These are phyloP conservation scores for Elsinoe batatas DNA, from an alignment of 2,329 filamentous ascomycete species.

Conservation along the genomic window DNA sequence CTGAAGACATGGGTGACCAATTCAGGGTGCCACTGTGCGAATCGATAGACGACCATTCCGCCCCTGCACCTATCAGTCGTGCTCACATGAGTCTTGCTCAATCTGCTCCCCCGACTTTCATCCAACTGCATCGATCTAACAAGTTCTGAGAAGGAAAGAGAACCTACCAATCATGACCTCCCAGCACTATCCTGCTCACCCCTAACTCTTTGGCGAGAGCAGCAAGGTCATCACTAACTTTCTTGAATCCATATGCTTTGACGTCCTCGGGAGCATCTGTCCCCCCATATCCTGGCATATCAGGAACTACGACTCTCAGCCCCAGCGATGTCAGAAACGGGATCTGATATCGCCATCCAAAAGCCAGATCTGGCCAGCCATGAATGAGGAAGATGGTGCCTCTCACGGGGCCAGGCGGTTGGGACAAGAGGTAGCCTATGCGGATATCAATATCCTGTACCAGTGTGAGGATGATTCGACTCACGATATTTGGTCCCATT, in stretches of 20 bases:
- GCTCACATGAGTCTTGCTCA: neutral
- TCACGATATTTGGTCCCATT: slow-evolving; percentile 11
- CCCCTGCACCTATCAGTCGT: slow-evolving; percentile 43
- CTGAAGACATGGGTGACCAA: slow-evolving; percentile 67
- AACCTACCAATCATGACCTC: slow-evolving; percentile 73
- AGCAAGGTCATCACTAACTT: slow-evolving; percentile 63
- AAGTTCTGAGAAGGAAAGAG: neutral
- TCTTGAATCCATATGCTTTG: slow-evolving; percentile 39
- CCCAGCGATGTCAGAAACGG: slow-evolving; percentile 62
- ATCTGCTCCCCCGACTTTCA: neutral
- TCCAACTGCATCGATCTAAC: neutral
- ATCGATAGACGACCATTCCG: slow-evolving; percentile 64
- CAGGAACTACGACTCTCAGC: slow-evolving; percentile 70
- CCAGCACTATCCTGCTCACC: slow-evolving; percentile 58
- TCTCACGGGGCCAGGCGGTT: slow-evolving; percentile 37
- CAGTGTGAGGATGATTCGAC: neutral
- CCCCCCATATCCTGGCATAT: slow-evolving; percentile 77
- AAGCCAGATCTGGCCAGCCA: slow-evolving; percentile 73
- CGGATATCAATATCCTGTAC: neutral
- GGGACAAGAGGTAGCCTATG: slow-evolving; percentile 44
- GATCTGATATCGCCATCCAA: slow-evolving; percentile 86
- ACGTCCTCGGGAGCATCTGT: slow-evolving; percentile 35
- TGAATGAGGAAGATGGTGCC: slow-evolving; percentile 53
- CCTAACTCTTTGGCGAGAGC: slow-evolving; percentile 54
- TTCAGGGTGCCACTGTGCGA: slow-evolving; percentile 62